phyloP scores from a whole-genome alignment of 352 stramenopile genomes.

The Phytophthora sojae region DNA sequence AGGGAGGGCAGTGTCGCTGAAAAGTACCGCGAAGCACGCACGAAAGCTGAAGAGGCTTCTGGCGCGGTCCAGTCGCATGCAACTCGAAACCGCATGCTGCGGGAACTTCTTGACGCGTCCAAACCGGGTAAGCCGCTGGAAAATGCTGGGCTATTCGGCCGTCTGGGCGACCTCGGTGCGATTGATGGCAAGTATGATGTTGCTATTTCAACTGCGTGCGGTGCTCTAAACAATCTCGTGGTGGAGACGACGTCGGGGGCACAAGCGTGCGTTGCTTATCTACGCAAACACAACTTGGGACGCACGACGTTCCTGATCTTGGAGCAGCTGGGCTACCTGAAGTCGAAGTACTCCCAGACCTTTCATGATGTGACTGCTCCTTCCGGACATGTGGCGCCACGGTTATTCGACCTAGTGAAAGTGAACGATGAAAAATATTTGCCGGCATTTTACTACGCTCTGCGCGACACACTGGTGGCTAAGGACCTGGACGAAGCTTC shows the following conservation, averaged over 20 bases:
- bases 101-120: slow-evolving; percentile 92
- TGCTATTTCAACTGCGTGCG: slow-evolving; percentile 97
- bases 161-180: slow-evolving; percentile 96
- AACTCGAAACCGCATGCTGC: slow-evolving; percentile 83
- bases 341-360: slow-evolving; percentile 70
- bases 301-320: slow-evolving; percentile 98
- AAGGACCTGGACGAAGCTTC: slow-evolving; percentile 95
- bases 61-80: slow-evolving; percentile 72
- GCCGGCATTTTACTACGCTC: slow-evolving; percentile 96
- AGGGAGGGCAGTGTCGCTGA: slow-evolving; percentile 59
- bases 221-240: slow-evolving; percentile 97
- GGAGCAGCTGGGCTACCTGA: slow-evolving; percentile 94
- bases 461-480: slow-evolving; percentile 98
- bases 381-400: slow-evolving; percentile 55
- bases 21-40: slow-evolving; percentile 72
- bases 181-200: slow-evolving; percentile 98
- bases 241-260: slow-evolving; percentile 96
- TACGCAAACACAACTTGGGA: slow-evolving; percentile 96
- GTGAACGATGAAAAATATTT: slow-evolving; percentile 91
- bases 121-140: slow-evolving; percentile 91
- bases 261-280: slow-evolving; percentile 95
- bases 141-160: slow-evolving; percentile 94
- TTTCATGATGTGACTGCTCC: slow-evolving; percentile 63
- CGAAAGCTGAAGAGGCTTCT: slow-evolving; percentile 83
- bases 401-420: slow-evolving; percentile 91